Percentiles rank a stretch among this genome's conserved stretches.
Conservation (phyloP, 345 rosid genomes). For the Gossypium mustelinum region DNA sequence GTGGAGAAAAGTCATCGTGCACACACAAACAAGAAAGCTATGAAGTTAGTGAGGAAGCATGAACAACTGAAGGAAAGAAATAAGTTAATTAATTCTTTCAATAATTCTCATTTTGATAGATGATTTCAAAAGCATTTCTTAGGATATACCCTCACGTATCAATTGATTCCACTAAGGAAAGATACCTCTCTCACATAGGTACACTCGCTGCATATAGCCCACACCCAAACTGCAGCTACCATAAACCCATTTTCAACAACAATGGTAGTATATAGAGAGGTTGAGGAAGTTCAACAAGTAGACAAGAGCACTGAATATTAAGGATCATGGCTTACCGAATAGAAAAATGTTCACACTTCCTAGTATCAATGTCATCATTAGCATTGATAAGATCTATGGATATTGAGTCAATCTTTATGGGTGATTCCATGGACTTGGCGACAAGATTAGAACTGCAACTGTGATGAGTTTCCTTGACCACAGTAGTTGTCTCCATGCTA, state of each 20-base stretch:
- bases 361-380: slow-evolving; percentile 30
- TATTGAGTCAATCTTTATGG: slow-evolving; percentile 53
- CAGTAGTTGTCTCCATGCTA: slow-evolving; percentile 24
- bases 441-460: slow-evolving; percentile 26
- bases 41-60: not conserved
- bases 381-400: slow-evolving; percentile 44
- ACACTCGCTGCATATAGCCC: not conserved
- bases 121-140: not conserved
- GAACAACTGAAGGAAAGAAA: not conserved
- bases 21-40: not conserved
- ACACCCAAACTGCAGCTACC: not conserved
- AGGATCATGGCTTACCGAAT: slow-evolving; percentile 48
- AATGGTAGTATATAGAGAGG: not conserved
- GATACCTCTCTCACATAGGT: not conserved
- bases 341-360: slow-evolving; percentile 62
- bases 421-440: slow-evolving; percentile 39
- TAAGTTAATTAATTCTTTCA: not conserved
- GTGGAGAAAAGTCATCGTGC: not conserved
- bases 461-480: slow-evolving; percentile 32
- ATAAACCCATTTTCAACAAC: not conserved
- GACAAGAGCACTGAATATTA: not conserved
- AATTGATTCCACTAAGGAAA: not conserved
- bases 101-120: not conserved
- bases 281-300: not conserved
- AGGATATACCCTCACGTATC: not conserved